These are phyloP conservation scores for Mycocentrospora acerina DNA, from an alignment of 2,329 filamentous ascomycete genomes.

Conservation along the genomic window DNA sequence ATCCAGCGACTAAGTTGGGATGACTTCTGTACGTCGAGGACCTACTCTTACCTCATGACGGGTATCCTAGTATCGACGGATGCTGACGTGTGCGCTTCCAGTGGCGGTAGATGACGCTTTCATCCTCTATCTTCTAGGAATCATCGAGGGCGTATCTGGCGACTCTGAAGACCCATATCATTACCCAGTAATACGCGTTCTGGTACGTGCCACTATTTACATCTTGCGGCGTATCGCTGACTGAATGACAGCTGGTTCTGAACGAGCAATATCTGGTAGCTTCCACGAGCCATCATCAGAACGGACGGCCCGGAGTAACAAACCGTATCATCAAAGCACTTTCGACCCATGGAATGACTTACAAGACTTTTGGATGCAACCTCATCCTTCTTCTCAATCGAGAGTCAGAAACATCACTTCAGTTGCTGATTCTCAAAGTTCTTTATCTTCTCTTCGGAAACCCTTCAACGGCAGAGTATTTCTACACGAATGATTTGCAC, in stretches of 20 bases:
- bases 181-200: slow-evolving; percentile 87
- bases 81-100: slow-evolving; percentile 34
- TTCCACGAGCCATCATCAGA: slow-evolving; percentile 44
- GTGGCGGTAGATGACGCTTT: slow-evolving; percentile 72
- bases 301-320: slow-evolving; percentile 62
- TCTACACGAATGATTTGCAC: slow-evolving; percentile 95
- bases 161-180: slow-evolving; percentile 93
- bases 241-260: slow-evolving; percentile 69
- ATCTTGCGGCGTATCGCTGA: neutral
- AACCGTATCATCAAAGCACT: slow-evolving; percentile 93
- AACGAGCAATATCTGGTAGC: slow-evolving; percentile 98
- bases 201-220: slow-evolving; percentile 61
- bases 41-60: neutral
- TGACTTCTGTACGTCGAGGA: slow-evolving; percentile 66
- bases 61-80: neutral
- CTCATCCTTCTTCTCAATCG: slow-evolving; percentile 93
- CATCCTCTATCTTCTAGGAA: slow-evolving; percentile 76
- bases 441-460: slow-evolving; percentile 95
- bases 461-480: slow-evolving; percentile 89
- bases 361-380: slow-evolving; percentile 96
- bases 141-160: slow-evolving; percentile 84
- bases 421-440: slow-evolving; percentile 93
- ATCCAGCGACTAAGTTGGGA: slow-evolving; percentile 78
- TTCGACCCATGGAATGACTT: slow-evolving; percentile 74
- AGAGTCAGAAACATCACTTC: slow-evolving; percentile 88